Base-by-base conservation (phyloP, 73 alveolate genomes). In the Effrenium voratum region DNA sequence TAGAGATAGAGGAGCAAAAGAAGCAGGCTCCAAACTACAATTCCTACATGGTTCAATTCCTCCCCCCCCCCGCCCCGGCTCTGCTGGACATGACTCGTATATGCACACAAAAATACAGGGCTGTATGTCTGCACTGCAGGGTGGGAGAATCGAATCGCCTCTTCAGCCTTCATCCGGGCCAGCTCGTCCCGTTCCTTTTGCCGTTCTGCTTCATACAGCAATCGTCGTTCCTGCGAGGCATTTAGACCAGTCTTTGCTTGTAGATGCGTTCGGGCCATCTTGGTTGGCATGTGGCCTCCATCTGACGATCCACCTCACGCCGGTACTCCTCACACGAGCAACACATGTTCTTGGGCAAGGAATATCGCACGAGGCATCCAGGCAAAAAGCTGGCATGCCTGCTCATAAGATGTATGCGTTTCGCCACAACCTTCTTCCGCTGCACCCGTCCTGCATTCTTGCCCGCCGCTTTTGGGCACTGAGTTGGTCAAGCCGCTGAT, bases 251-350 rank as follows among this genome's bases (percentile, higher is more conserved):
- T n/a, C n/a, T n/a, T n/a, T n/a, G n/a, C n/a, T n/a, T n/a, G n/a
- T n/a, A n/a, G n/a, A n/a, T n/a, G n/a, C n/a, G n/a, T 57, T 22
- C 1, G n/a, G 16, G n/a, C 3, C 72, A 57, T 57, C 72, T 57
- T 57, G 16, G 72, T 22, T 22, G 3, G 28, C 1, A 1, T 57
- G 12, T 55, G 26, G 44, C 95, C 97, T 90, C 81, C 97, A 90
- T 90, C 88, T 90, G 97, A 32, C 47, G 63, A 76, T 90, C 97
- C 55, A 90, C 97, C 40, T 52, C 97, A 40, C 97, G 97, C 22
- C 97, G 97, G 52, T 90, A 90, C 83, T 90, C 97, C 97, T 90
- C 87, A 32, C 57, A 15, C 46, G 5, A 3, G 36, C 87, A n/a
- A n/a, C n/a, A n/a, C n/a, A n/a, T n/a, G n/a, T n/a, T n/a, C n/a